These are phyloP conservation scores for Juglanconis oblonga DNA, from an alignment of 2,329 filamentous ascomycete species.

Conservation along the genomic window DNA sequence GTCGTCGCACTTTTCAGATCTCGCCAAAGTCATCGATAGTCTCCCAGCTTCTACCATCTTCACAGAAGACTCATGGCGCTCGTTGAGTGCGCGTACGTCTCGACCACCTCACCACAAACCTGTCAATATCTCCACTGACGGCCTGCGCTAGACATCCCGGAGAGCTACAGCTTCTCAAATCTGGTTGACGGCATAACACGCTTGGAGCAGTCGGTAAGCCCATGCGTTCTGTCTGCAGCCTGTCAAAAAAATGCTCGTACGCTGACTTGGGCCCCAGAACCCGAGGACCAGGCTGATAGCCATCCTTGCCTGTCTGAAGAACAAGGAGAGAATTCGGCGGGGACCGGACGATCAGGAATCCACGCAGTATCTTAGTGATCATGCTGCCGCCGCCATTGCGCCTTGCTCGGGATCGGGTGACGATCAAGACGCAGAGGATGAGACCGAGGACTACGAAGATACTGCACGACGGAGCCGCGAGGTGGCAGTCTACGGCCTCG, in stretches of 20 bases:
- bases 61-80: conserved; percentile 6
- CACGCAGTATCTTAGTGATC: conserved; percentile 2
- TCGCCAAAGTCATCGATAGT: not conserved
- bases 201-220: conserved; percentile 3
- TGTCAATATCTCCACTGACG: conserved; percentile 5
- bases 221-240: not conserved
- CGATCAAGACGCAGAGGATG: not conserved
- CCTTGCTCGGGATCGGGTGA: not conserved
- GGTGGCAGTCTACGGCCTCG: conserved; percentile 4
- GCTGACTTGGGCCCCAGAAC: conserved; percentile 3
- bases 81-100: conserved; percentile 8
- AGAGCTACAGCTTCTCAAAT: not conserved
- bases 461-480: conserved; percentile 3
- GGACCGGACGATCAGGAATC: conserved; percentile 3
- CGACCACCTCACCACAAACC: not conserved
- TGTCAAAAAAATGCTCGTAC: not conserved
- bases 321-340: not conserved
- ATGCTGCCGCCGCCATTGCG: conserved; percentile 1
- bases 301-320: conserved; percentile 10
- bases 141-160: conserved; percentile 2
- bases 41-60: not conserved
- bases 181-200: not conserved
- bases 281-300: conserved; percentile 4
- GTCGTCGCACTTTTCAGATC: conserved; percentile 3
- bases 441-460: conserved; percentile 9